These are phyloP conservation scores for Saccharomycopsis malanga DNA, from an alignment of 805 yeast genomes.

Conservation along the genomic window DNA sequence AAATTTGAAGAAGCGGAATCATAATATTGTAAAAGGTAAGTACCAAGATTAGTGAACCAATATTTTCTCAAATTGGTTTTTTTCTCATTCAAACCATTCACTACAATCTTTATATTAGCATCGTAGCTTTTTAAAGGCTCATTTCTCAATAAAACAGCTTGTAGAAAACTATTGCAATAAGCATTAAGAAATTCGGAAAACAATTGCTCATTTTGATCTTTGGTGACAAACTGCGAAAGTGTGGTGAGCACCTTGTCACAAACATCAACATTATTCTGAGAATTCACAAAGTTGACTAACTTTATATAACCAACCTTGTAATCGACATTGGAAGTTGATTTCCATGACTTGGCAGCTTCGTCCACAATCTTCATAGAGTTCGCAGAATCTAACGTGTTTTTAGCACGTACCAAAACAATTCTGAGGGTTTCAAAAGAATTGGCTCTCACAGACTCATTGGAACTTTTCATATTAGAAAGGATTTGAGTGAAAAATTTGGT, in stretches of 20 bases:
- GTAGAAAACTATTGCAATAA: conserved; percentile 39
- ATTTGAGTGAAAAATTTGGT: conserved; percentile 47
- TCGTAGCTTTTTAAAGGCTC: conserved; percentile 19
- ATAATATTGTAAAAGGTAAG: neutral
- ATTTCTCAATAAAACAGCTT: conserved; percentile 23
- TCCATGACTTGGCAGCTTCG: conserved; percentile 51
- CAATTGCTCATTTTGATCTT: conserved; percentile 71
- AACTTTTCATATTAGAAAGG: conserved; percentile 53
- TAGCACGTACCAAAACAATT: conserved; percentile 26
- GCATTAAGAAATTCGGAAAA: conserved; percentile 44
- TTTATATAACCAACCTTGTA: conserved; percentile 49
- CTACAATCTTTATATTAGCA: conserved; percentile 30
- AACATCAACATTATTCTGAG: conserved; percentile 23
- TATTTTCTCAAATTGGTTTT: conserved; percentile 54
- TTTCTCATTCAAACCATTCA: conserved; percentile 59
- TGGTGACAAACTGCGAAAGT: conserved; percentile 47
- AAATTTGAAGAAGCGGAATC: neutral
- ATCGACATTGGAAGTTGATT: conserved; percentile 56
- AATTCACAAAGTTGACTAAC: conserved; percentile 34
- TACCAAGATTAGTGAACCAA: conserved; percentile 47
- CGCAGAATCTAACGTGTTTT: conserved; percentile 18
- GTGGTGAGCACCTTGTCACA: conserved; percentile 36
- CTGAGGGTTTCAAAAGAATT: conserved; percentile 37
- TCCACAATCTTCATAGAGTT: conserved; percentile 36
- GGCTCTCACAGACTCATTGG: conserved; percentile 58